Evolutionary conservation across 2,329 filamentous ascomycete species (phyloP).

Genomic region (Dothideomycetes sp.): DNA sequence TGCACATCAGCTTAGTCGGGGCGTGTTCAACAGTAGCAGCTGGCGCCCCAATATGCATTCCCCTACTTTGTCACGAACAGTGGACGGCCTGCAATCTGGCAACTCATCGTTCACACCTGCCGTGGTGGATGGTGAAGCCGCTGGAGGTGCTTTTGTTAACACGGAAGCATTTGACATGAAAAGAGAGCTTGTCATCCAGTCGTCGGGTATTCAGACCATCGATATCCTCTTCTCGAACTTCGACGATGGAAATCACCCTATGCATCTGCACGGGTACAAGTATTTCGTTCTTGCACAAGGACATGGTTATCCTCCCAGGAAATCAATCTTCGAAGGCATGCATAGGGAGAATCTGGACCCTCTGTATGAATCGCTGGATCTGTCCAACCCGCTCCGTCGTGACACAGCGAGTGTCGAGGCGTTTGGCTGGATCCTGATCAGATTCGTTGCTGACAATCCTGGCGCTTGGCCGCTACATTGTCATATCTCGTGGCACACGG

Average conservation of each 20-base stretch:
- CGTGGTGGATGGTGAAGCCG: slow-evolving; percentile 3
- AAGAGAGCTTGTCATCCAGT: slow-evolving; percentile 26
- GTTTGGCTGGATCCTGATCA: slow-evolving; percentile 44
- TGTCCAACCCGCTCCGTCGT: slow-evolving; percentile 34
- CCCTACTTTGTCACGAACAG: slow-evolving; percentile 40
- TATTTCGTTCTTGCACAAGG: slow-evolving; percentile 25
- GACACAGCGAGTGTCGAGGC: slow-evolving; percentile 44
- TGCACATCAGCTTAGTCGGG: slow-evolving; percentile 45
- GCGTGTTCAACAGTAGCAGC: slow-evolving; percentile 47
- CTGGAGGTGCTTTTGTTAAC: slow-evolving; percentile 19
- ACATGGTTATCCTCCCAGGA: slow-evolving; percentile 21
- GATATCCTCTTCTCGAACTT: slow-evolving; percentile 26
- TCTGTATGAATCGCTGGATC: slow-evolving; percentile 23
- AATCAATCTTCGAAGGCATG: slow-evolving; percentile 13
- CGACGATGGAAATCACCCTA: slow-evolving; percentile 24
- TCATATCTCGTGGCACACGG: slow-evolving; percentile 48
- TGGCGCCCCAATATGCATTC: slow-evolving; percentile 38
- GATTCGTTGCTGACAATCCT: slow-evolving; percentile 46
- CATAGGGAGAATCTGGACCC: slow-evolving; percentile 17
- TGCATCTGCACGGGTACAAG: slow-evolving; percentile 26
- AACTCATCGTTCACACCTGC: slow-evolving; percentile 17
- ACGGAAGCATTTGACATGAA: slow-evolving; percentile 17
- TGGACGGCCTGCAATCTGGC: slow-evolving; percentile 31
- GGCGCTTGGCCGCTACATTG: slow-evolving; percentile 50
- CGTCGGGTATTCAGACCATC: slow-evolving; percentile 22